Evolutionary conservation across 495 filamentous ascomycete genomes (phyloP), one percentile per base, ranked within the genome.

Genomic region (Neurospora sp.): DNA sequence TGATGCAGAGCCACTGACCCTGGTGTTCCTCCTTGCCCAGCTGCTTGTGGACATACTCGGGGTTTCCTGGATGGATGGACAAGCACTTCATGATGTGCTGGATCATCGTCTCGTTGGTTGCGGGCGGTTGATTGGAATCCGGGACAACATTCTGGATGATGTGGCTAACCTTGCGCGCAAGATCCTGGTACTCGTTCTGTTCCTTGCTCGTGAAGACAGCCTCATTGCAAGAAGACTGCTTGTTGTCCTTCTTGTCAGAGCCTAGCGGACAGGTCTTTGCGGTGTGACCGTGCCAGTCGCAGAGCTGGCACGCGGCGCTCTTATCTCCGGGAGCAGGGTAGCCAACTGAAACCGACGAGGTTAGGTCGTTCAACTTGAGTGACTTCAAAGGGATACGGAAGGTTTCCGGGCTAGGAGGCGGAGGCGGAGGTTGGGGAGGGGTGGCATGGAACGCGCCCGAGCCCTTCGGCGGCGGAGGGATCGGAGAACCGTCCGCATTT

Each of bases 41-140:
- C 31, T 70, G 31, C 37, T 40, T 20, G 31, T 73, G 69, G 41
- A 73, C 72, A 4, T 31, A 38, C 2, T 31, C 72, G 4, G 68
- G 37, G 68, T 73, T 73, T 9, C 47, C 68, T 53, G 65, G 68
- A 39, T 73, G 68, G 1, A 10, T n/a, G 7, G 72, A 39, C 41
- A 73, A 38, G 14, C 35, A 59, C 7, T 40, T 31, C 22, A 73
- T 38, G n/a, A 73, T 70, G 38, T 73, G 72, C 41, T 70, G 69
- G 18, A 73, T 70, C 72, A 73, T 73, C 8, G 68, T 73, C 20
- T 47, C 59, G 68, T 73, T 69, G 68, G 71, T 68, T 14, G 65
- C 68, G 3, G 72, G 72, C 3, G 72, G 72, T 18, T 73, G 72
- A n/a, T 73, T 69, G 31, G 31, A 8, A 44, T 73, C 72, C 6